Percentiles rank a stretch among this genome's conserved stretches.
Evolutionary conservation across 202 grass and related monocot genomes (phyloP).

Genomic region (Carex sylvatica): DNA sequence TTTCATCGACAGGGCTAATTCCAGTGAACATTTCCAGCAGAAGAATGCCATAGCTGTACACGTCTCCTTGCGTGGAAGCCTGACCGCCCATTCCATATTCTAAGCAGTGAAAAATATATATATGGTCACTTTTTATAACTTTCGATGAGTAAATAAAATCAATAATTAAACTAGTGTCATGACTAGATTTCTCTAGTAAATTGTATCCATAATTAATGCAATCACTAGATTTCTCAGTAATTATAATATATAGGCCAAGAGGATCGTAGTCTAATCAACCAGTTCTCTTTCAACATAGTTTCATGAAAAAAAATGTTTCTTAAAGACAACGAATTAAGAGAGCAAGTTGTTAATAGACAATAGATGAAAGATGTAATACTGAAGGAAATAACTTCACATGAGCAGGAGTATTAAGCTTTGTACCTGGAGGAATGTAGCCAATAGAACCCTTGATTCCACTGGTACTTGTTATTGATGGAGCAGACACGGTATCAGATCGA

Average conservation of each 20-base stretch:
- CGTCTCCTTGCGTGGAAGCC: slow-evolving; percentile 24
- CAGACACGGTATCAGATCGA: background rate
- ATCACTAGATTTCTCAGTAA: background rate
- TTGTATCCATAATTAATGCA: background rate
- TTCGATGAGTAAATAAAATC: background rate
- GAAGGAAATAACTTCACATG: background rate
- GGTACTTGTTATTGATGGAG: slow-evolving; percentile 6
- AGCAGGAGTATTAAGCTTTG: background rate
- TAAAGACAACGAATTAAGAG: too few relatives aligned
- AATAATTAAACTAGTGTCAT: too few relatives aligned
- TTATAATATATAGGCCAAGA: background rate
- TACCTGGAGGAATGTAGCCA: slow-evolving; percentile 37
- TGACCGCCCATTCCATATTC: slow-evolving; percentile 30
- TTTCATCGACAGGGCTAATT: slow-evolving; percentile 29
- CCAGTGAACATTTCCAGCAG: slow-evolving; percentile 46
- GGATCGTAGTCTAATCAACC: slow-evolving; percentile 21
- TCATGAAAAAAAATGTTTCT: background rate
- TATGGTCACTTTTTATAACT: background rate
- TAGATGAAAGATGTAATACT: background rate
- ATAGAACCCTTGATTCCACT: slow-evolving; percentile 34
- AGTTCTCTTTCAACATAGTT: background rate
- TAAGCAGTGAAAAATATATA: background rate
- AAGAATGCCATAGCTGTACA: slow-evolving; percentile 29
- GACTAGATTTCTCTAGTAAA: background rate
- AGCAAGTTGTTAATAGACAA: too few relatives aligned